Evolutionary conservation across 306 rosid genomes (phyloP).

Genomic region (Trichosanthes truncata): DNA sequence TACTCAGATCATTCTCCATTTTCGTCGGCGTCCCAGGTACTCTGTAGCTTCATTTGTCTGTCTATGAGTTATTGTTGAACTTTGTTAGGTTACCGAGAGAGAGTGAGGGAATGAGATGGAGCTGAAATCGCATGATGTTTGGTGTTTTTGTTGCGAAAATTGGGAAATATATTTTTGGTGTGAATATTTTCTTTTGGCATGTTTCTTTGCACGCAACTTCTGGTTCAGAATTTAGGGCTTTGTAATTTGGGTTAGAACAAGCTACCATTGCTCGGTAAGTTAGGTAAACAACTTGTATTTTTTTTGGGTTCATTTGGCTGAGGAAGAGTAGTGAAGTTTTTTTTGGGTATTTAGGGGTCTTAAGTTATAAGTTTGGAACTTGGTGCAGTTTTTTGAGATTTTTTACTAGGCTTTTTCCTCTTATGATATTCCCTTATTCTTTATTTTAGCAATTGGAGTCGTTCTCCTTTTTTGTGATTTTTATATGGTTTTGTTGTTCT

Average conservation of each 20-base stretch:
- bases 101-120: background rate
- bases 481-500: background rate
- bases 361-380: background rate
- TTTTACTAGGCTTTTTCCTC: background rate
- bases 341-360: background rate
- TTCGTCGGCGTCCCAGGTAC: conserved; percentile 4
- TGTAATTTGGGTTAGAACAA: background rate
- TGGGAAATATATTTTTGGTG: background rate
- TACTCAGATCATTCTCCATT: background rate
- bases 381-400: background rate
- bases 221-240: background rate
- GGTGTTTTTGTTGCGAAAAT: background rate
- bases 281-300: background rate
- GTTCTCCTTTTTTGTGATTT: background rate
- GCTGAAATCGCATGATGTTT: background rate
- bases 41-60: background rate
- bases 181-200: background rate
- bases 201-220: background rate
- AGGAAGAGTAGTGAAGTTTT: background rate
- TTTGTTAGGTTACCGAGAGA: background rate
- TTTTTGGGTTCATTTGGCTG: background rate
- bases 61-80: background rate
- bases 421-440: background rate
- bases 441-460: background rate
- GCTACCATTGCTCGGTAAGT: background rate